Conservation (phyloP, 2,329 filamentous ascomycete genomes). For the Biscogniauxia sp. region DNA sequence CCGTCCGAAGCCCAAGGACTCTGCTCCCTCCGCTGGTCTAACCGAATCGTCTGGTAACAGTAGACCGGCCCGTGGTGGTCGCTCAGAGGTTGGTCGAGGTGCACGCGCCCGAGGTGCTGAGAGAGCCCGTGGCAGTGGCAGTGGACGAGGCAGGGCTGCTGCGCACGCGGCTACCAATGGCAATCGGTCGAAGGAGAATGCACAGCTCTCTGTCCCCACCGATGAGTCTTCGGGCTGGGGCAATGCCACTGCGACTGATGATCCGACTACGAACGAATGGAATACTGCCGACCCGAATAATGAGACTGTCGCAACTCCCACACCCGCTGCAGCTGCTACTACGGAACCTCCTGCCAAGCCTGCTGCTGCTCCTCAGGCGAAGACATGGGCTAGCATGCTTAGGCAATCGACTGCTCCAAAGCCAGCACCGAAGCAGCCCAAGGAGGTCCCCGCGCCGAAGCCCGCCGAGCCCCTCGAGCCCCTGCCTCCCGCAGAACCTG, state of each 20-base stretch:
- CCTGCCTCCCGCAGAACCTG: constrained; percentile 42
- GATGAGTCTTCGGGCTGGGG: constrained; percentile 67
- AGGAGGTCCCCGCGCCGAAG: constrained; percentile 47
- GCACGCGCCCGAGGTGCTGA: constrained; percentile 48
- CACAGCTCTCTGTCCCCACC: constrained; percentile 63
- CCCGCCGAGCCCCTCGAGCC: constrained; percentile 47
- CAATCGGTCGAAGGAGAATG: constrained; percentile 54
- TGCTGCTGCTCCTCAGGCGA: constrained; percentile 41
- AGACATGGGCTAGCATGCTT: constrained; percentile 77
- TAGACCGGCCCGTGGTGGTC: constrained; percentile 58
- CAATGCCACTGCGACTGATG: constrained; percentile 40
- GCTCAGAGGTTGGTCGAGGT: constrained; percentile 42
- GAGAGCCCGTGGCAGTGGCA: constrained; percentile 58
- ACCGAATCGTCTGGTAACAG: constrained; percentile 47
- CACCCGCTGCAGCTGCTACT: constrained; percentile 37
- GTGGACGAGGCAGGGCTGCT: constrained; percentile 63
- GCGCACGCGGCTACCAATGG: constrained; percentile 60
- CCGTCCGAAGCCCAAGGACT: constrained; percentile 70
- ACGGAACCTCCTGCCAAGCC: constrained; percentile 28
- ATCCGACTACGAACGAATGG: constrained; percentile 43
- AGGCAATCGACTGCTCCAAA: constrained; percentile 58
- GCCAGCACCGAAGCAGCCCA: constrained; percentile 54
- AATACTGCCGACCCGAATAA: constrained; percentile 41
- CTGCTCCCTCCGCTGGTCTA: constrained; percentile 48
- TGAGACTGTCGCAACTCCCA: constrained; percentile 36